Evolutionary conservation across 2,329 filamentous ascomycete species (phyloP).

Genomic region (Coniochaeta hoffmannii): DNA sequence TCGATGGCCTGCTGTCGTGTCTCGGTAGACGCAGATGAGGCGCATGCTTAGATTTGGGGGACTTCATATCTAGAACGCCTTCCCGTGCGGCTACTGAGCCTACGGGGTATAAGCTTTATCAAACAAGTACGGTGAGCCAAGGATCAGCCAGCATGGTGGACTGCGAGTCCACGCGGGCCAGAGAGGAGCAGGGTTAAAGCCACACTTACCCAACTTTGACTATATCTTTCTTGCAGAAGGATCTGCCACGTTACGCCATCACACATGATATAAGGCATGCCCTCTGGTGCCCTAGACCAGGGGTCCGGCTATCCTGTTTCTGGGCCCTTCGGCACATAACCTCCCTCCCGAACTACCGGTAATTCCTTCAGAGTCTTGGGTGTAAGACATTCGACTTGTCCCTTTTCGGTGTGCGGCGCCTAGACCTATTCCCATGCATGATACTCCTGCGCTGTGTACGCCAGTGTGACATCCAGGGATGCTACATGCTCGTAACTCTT

Average conservation of each 20-base stretch:
- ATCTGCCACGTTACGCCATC: not conserved
- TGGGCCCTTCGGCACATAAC: not conserved
- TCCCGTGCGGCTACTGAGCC: not conserved
- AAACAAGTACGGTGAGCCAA: not conserved
- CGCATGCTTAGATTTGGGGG: not conserved
- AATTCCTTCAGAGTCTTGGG: not conserved
- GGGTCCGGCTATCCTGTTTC: not conserved
- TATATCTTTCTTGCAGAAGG: slow-evolving; percentile 10
- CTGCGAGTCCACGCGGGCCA: not conserved
- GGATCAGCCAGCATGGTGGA: not conserved
- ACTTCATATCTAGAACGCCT: not conserved
- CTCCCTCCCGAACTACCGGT: not conserved
- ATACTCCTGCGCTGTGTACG: not conserved
- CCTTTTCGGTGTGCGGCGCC: not conserved
- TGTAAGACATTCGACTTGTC: not conserved
- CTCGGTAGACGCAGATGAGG: not conserved
- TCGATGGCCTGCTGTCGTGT: not conserved
- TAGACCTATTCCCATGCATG: not conserved
- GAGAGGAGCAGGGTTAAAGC: not conserved
- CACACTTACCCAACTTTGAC: slow-evolving; percentile 6
- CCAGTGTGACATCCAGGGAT: not conserved
- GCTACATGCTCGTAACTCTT: not conserved
- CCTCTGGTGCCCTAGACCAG: not conserved
- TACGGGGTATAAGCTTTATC: not conserved
- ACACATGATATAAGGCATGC: not conserved